Conservation (phyloP, 2,329 filamentous ascomycete species). For the Graphiopsis chlorocephala region DNA sequence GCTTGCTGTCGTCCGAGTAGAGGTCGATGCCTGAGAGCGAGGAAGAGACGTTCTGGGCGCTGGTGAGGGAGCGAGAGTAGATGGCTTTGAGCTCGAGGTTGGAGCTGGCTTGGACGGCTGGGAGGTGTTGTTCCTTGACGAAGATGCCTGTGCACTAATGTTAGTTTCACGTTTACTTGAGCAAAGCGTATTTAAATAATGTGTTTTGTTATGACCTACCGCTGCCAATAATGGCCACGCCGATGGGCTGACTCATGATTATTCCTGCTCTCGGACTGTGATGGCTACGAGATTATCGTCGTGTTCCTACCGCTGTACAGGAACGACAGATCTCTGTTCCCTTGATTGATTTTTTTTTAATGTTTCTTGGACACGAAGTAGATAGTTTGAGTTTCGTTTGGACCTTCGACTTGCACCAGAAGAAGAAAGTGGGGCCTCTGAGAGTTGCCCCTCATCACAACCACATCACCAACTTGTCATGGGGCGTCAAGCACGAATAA, state of each 20-base stretch:
- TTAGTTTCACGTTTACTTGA: neutral
- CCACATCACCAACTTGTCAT: neutral
- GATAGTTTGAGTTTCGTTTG: slow-evolving; percentile 5
- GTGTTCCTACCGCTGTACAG: neutral
- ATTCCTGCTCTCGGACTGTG: neutral
- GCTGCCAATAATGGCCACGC: slow-evolving; percentile 61
- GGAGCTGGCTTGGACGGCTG: slow-evolving; percentile 56
- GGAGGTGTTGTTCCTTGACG: slow-evolving; percentile 58
- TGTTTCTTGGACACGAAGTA: neutral
- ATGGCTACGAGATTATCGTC: neutral
- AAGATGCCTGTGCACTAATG: slow-evolving; percentile 49
- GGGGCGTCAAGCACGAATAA: neutral
- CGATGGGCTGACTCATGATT: slow-evolving; percentile 37
- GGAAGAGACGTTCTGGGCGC: slow-evolving; percentile 50
- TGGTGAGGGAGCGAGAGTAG: slow-evolving; percentile 61
- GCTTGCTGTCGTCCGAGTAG: slow-evolving; percentile 56
- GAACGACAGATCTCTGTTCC: neutral
- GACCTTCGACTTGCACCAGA: slow-evolving; percentile 1
- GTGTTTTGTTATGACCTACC: slow-evolving; percentile 31
- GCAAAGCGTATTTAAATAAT: neutral
- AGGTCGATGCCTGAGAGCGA: slow-evolving; percentile 44
- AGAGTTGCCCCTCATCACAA: slow-evolving; percentile 2
- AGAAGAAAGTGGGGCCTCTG: neutral
- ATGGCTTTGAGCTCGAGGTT: slow-evolving; percentile 59
- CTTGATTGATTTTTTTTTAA: neutral